These are phyloP conservation scores for Debaryomycetaceae sp. DNA, from an alignment of 1,139 yeast genomes.

Conservation along the genomic window DNA sequence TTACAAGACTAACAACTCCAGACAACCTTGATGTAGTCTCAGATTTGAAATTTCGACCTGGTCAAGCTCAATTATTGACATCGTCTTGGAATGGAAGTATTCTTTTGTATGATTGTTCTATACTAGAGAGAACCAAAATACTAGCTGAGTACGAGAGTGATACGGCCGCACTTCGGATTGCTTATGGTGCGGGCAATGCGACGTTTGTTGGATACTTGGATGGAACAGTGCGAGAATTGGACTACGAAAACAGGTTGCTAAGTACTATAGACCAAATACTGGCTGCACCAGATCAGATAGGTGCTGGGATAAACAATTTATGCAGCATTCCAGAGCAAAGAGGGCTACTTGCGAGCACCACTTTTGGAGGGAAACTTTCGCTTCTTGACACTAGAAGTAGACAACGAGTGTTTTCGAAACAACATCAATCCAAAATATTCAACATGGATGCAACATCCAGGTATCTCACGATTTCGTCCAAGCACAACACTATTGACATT, in stretches of 20 bases:
- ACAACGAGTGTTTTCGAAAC: slow-evolving; percentile 11
- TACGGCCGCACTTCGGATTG: slow-evolving; percentile 19
- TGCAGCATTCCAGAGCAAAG: slow-evolving; percentile 20
- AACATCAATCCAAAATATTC: slow-evolving; percentile 54
- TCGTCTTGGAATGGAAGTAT: slow-evolving; percentile 43
- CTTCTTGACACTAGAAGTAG: slow-evolving; percentile 28
- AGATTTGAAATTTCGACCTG: slow-evolving; percentile 29
- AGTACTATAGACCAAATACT: background rate
- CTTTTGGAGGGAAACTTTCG: slow-evolving; percentile 52
- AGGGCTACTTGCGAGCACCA: slow-evolving; percentile 44
- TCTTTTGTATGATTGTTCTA: slow-evolving; percentile 30
- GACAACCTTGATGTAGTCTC: slow-evolving; percentile 27
- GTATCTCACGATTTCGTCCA: slow-evolving; percentile 54
- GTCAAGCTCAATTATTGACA: slow-evolving; percentile 29
- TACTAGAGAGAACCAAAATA: slow-evolving; percentile 8
- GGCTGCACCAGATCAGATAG: slow-evolving; percentile 9
- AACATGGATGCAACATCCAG: slow-evolving; percentile 57
- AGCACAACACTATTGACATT: slow-evolving; percentile 51
- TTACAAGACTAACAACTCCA: slow-evolving; percentile 17
- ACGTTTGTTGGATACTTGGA: slow-evolving; percentile 38
- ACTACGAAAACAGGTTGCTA: slow-evolving; percentile 35
- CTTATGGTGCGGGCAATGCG: slow-evolving; percentile 13
- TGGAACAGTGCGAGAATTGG: slow-evolving; percentile 40
- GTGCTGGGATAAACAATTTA: slow-evolving; percentile 30
- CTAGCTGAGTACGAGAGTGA: slow-evolving; percentile 12